Evolutionary conservation across 768 basidiomycete species (phyloP).

Genomic region (Pisolithus albus): DNA sequence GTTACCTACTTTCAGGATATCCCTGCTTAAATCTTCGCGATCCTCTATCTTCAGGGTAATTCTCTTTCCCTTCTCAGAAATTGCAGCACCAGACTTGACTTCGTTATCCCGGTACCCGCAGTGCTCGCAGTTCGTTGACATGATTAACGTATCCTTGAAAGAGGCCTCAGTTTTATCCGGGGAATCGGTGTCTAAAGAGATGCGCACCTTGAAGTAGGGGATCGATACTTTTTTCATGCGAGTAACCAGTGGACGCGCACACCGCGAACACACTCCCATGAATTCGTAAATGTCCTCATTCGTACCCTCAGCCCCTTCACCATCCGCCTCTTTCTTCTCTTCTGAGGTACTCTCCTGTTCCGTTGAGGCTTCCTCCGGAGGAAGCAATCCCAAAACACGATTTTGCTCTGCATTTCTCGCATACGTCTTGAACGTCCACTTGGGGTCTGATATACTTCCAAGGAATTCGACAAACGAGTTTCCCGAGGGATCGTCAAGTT

Average conservation of each 20-base stretch:
- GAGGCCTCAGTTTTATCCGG: not conserved
- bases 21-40: constrained; percentile 83
- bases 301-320: constrained; percentile 16
- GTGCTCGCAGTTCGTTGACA: constrained; percentile 93
- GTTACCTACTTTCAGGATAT: constrained; percentile 78
- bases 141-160: constrained; percentile 84
- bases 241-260: constrained; percentile 76
- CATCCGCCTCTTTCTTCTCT: constrained; percentile 6
- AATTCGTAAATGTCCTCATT: constrained; percentile 90
- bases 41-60: constrained; percentile 90
- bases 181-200: not conserved
- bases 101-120: constrained; percentile 99
- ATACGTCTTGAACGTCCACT: constrained; percentile 87
- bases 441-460: constrained; percentile 82
- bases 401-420: constrained; percentile 77
- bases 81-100: constrained; percentile 89
- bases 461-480: constrained; percentile 95
- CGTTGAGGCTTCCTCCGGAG: constrained; percentile 36
- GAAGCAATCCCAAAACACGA: constrained; percentile 64
- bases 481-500: constrained; percentile 88
- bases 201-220: constrained; percentile 87
- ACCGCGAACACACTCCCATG: constrained; percentile 82
- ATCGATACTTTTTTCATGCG: constrained; percentile 95
- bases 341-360: not conserved
- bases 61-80: constrained; percentile 79